These are phyloP conservation scores for Eimeria zaria DNA, from an alignment of 169 alveolate genomes.

Conservation along the genomic window DNA sequence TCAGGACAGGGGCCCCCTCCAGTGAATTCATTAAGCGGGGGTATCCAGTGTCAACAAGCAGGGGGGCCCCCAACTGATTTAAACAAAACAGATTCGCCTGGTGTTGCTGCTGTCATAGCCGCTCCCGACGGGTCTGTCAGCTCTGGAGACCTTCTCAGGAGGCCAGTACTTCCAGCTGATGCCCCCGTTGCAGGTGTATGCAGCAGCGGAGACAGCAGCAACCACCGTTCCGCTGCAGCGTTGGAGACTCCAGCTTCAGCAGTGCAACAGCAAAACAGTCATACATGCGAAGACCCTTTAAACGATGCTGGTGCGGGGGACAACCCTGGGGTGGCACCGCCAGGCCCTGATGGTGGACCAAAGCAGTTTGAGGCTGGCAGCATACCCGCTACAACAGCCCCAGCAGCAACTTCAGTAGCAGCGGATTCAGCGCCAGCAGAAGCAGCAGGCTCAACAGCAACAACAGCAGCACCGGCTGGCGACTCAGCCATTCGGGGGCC, in stretches of 20 bases:
- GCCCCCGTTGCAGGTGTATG: constrained; percentile 9
- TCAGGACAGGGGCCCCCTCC: background rate
- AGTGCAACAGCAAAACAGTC: background rate
- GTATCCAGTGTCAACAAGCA: background rate
- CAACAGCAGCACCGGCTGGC: background rate
- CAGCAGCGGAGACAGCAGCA: background rate
- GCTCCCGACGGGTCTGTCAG: background rate
- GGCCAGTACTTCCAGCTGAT: background rate
- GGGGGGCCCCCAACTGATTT: background rate
- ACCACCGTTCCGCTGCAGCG: background rate
- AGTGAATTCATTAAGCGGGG: too few relatives aligned
- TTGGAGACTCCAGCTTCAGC: background rate
- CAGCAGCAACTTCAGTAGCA: constrained; percentile 19
- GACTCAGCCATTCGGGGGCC: background rate
- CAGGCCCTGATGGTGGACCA: background rate
- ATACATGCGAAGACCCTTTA: background rate
- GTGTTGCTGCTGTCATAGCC: background rate
- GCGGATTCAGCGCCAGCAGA: background rate
- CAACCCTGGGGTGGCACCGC: background rate
- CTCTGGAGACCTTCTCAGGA: background rate
- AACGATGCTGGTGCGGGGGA: background rate
- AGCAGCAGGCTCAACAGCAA: background rate
- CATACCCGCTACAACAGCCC: background rate
- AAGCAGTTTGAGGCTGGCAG: background rate
- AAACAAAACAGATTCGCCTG: background rate